A percentile compares a stretch with the other conserved stretches of the same genome.
These are phyloP conservation scores for Periconia sp. DNA, from an alignment of 2,329 filamentous ascomycete genomes.

Conservation along the genomic window DNA sequence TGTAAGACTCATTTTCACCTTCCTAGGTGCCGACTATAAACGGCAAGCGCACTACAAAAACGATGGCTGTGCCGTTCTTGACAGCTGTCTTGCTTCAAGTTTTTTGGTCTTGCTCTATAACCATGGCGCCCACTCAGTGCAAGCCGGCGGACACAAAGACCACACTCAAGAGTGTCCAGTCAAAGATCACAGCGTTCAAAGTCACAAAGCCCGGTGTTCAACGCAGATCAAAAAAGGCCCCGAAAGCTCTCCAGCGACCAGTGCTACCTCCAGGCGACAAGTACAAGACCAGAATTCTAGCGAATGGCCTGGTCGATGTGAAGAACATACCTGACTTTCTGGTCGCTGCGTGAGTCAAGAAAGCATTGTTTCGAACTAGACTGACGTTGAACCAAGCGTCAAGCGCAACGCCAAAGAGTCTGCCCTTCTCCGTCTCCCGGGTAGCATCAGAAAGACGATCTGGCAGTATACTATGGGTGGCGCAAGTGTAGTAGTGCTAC, in stretches of 20 bases:
- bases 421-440: slow-evolving; percentile 16
- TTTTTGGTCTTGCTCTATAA: too few species aligned
- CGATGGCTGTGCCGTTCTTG: too few species aligned
- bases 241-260: slow-evolving; percentile 1
- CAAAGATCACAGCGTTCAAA: slow-evolving; percentile 1
- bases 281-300: neutral
- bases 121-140: too few species aligned
- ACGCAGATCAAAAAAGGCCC: slow-evolving; percentile 1
- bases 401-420: slow-evolving; percentile 10
- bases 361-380: neutral
- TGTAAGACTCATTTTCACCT: too few species aligned
- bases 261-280: neutral
- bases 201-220: slow-evolving; percentile 6
- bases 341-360: slow-evolving; percentile 1
- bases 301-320: neutral
- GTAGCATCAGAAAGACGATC: slow-evolving; percentile 16
- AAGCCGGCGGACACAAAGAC: too few species aligned
- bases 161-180: neutral
- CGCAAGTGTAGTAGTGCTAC: neutral
- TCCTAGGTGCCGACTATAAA: too few species aligned
- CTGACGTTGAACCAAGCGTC: neutral
- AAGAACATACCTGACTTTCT: slow-evolving; percentile 3
- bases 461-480: slow-evolving; percentile 18
- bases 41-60: too few species aligned
- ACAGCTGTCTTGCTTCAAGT: too few species aligned